Evolutionary conservation across 1,139 yeast genomes (phyloP).

Genomic region (Zhuliangozyma blackwelliae): DNA sequence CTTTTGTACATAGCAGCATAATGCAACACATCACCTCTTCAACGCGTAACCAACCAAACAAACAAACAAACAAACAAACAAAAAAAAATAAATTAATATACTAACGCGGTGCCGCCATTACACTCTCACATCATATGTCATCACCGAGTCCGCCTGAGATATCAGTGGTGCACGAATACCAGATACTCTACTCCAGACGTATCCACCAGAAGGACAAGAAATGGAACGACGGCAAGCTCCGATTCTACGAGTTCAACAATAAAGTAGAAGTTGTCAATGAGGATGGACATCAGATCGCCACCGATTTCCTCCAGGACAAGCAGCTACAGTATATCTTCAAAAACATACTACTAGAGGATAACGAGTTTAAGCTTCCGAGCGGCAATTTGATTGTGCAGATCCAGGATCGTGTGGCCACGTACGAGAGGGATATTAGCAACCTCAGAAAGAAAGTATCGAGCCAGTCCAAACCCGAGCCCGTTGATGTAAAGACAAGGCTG

Average conservation of each 20-base stretch:
- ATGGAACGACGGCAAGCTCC: slow-evolving; percentile 53
- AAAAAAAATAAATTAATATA: no score
- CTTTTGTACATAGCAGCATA: neutral
- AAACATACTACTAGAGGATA: slow-evolving; percentile 9
- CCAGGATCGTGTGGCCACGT: slow-evolving; percentile 10
- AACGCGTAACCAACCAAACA: neutral
- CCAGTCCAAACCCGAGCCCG: no score
- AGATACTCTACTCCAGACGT: slow-evolving; percentile 14
- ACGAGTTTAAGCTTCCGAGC: slow-evolving; percentile 15
- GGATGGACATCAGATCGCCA: slow-evolving; percentile 27
- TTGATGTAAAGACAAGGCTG: no score
- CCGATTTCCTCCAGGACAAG: slow-evolving; percentile 17
- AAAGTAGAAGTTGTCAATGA: slow-evolving; percentile 40
- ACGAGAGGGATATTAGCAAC: slow-evolving; percentile 15
- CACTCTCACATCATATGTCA: no score
- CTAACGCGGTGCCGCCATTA: no score
- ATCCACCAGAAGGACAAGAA: slow-evolving; percentile 46
- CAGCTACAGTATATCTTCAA: slow-evolving; percentile 8
- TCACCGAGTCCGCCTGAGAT: no score
- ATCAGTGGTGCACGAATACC: slow-evolving; percentile 5
- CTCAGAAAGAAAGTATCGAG: slow-evolving; percentile 1
- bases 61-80: no score
- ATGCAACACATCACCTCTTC: neutral
- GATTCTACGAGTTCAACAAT: slow-evolving; percentile 45
- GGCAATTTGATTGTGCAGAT: slow-evolving; percentile 14